phyloP scores from a whole-genome alignment of 495 filamentous ascomycete genomes.

The Hyaloscypha bicolor region DNA sequence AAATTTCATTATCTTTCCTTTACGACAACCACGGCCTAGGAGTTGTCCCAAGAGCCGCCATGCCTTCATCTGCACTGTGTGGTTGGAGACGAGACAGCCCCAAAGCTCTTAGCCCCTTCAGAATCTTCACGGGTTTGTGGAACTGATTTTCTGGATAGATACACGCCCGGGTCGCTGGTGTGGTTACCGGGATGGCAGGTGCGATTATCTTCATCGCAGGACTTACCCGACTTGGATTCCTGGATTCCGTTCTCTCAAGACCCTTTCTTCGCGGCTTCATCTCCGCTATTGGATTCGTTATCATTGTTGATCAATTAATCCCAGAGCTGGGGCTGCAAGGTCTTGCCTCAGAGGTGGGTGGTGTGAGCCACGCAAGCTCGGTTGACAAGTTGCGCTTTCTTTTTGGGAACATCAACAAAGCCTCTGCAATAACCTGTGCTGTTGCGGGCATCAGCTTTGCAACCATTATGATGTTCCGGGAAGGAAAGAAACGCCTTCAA shows the following conservation, averaged over 20 bases:
- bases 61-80: background rate
- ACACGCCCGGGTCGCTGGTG: slow-evolving; percentile 83
- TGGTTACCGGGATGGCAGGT: slow-evolving; percentile 85
- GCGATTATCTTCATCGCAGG: slow-evolving; percentile 85
- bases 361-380: slow-evolving; percentile 78
- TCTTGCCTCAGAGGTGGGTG: slow-evolving; percentile 54
- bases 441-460: slow-evolving; percentile 80
- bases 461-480: slow-evolving; percentile 81
- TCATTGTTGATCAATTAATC: slow-evolving; percentile 91
- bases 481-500: slow-evolving; percentile 80
- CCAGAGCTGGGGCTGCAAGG: slow-evolving; percentile 81
- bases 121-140: background rate
- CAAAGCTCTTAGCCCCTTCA: background rate
- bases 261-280: slow-evolving; percentile 96
- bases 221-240: slow-evolving; percentile 81
- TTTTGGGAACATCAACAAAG: slow-evolving; percentile 59
- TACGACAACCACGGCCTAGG: background rate
- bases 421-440: slow-evolving; percentile 71
- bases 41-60: background rate
- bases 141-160: slow-evolving; percentile 31
- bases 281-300: slow-evolving; percentile 92
- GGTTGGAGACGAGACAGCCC: background rate
- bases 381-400: slow-evolving; percentile 85
- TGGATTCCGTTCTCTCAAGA: slow-evolving; percentile 91
- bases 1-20: background rate